Evolutionary conservation across 2,329 filamentous ascomycete genomes (phyloP).

Genomic region (Graphilbum ipis-grandicollis): DNA sequence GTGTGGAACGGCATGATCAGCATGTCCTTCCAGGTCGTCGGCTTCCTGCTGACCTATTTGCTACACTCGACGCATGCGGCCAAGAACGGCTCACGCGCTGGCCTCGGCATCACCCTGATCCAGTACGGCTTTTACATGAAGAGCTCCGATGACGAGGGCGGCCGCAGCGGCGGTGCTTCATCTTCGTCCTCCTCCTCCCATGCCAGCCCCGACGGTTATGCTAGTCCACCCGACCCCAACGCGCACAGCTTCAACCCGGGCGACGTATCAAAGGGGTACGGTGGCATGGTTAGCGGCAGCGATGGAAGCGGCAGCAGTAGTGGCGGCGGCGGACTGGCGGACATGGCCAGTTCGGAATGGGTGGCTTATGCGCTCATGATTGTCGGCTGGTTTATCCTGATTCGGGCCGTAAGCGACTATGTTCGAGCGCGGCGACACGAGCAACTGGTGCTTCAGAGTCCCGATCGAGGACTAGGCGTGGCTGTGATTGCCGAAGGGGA

Average conservation of each 20-base stretch:
- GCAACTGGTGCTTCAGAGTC: constrained; percentile 81
- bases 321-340: constrained; percentile 23
- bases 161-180: constrained; percentile 17
- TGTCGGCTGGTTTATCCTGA: constrained; percentile 93
- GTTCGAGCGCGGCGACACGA: constrained; percentile 77
- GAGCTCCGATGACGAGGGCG: constrained; percentile 23
- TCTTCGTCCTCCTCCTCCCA: constrained; percentile 17
- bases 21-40: constrained; percentile 91
- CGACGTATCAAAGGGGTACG: constrained; percentile 28
- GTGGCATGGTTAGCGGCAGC: constrained; percentile 19
- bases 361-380: constrained; percentile 89
- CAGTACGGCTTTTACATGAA: constrained; percentile 98
- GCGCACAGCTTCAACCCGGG: constrained; percentile 72
- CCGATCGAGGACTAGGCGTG: constrained; percentile 69
- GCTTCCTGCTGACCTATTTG: constrained; percentile 94
- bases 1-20: constrained; percentile 93
- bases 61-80: constrained; percentile 95
- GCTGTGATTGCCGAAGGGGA: constrained; percentile 81
- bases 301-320: constrained; percentile 14
- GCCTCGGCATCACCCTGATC: constrained; percentile 84
- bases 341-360: constrained; percentile 67
- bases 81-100: constrained; percentile 90
- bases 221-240: constrained; percentile 71
- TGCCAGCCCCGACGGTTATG: constrained; percentile 36
- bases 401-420: constrained; percentile 84